Percentiles rank a stretch among this genome's conserved stretches.
phyloP scores from a whole-genome alignment of 495 filamentous ascomycete genomes.

The Amphirosellinia nigrospora region DNA sequence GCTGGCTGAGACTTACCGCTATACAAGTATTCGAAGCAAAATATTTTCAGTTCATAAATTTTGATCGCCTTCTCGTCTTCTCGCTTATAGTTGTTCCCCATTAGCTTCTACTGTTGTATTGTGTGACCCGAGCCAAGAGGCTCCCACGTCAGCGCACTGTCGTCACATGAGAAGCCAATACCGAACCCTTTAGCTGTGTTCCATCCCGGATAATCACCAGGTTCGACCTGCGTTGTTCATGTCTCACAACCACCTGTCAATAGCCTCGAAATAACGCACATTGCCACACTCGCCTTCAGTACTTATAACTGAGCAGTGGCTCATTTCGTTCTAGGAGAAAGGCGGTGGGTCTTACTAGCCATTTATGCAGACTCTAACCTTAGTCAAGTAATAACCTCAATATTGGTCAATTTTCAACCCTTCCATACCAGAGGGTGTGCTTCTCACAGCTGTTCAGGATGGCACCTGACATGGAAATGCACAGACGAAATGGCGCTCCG shows the following conservation, averaged over 20 bases:
- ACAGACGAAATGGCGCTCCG: not conserved
- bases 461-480: not conserved
- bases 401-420: not conserved
- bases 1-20: constrained; percentile 12
- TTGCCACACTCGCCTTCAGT: not conserved
- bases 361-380: constrained; percentile 11
- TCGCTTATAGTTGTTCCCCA: not conserved
- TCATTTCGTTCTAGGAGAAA: not conserved
- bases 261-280: not conserved
- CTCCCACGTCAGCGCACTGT: not conserved
- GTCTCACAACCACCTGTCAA: not conserved
- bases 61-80: not conserved
- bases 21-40: not conserved
- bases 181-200: not conserved
- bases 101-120: not conserved
- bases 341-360: not conserved
- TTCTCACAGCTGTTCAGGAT: not conserved
- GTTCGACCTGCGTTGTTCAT: not conserved
- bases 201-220: not conserved
- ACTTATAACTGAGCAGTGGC: not conserved
- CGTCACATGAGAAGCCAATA: not conserved
- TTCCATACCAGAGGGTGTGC: not conserved
- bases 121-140: not conserved
- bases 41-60: not conserved
- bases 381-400: not conserved